Base-by-base conservation (phyloP, 1,284 basidiomycete species). In the Anthracocystis setariae region DNA sequence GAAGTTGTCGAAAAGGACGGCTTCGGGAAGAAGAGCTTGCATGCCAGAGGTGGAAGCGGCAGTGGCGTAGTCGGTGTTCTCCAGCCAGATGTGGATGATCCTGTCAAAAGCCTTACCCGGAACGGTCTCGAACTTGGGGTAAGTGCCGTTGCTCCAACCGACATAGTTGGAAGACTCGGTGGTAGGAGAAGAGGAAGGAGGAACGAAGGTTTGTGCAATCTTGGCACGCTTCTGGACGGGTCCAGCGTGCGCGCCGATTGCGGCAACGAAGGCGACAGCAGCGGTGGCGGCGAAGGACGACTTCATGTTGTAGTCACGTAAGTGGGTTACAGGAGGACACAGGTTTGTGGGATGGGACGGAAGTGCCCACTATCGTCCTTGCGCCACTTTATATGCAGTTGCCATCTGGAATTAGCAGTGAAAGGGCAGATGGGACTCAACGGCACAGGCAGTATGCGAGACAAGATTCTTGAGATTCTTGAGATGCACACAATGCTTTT, bases 261-360 rank as follows among this genome's bases (percentile, higher is more conserved):
- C 43, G 24, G 46, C 46, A 25, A 33, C 93, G 91, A 84, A 88
- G 88, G 78, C 90, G 88, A 45, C n/a, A n/a, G n/a, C 92, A 91
- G 35, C 85, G 92, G 65, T 86, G 90, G 64, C 94, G 96, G 85
- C 93, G 93, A 92, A 91, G 95, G 91, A 91, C 20, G 56, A 33
- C 54, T 61, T 62, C 59, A 59, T 69, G 5, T 5, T 57, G 27
- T 18, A 2, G 23, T 27, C 4, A 21, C 24, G 42, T n/a, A 21
- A 32, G 5, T 20, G 29, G 25, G 38, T 5, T 17, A 18, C 10
- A 3, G 18, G 21, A 29, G n/a, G n/a, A n/a, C n/a, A n/a, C n/a
- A n/a, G n/a, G n/a, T n/a, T n/a, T n/a, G n/a, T n/a, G n/a, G n/a
- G n/a, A n/a, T n/a, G n/a, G n/a, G n/a, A n/a, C n/a, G n/a, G n/a